These are phyloP conservation scores for Fragaria nilgerrensis DNA, from an alignment of 306 rosid species.

Conservation along the genomic window DNA sequence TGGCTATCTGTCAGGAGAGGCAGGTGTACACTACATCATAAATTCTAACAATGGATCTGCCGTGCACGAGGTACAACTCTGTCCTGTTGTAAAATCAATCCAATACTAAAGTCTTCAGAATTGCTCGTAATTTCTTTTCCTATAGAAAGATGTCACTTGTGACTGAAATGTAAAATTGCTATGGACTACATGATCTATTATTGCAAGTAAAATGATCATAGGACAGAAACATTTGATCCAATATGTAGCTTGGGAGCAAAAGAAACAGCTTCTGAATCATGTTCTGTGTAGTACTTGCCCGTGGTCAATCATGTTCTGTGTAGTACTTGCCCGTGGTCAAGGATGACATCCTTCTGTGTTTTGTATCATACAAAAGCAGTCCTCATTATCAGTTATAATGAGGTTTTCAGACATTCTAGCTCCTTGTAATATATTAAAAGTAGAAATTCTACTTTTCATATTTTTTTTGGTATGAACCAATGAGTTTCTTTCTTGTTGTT, in stretches of 20 bases:
- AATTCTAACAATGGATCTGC: constrained; percentile 44
- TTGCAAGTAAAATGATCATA: not conserved
- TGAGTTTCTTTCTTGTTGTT: not conserved
- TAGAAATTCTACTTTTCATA: not conserved
- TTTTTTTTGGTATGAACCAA: not conserved
- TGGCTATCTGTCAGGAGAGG: constrained; percentile 83
- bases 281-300: not conserved
- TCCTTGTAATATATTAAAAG: not conserved
- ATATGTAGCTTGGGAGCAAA: not conserved
- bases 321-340: not conserved
- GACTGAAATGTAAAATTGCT: not conserved
- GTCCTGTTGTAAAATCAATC: constrained; percentile 15
- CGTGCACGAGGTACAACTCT: constrained; percentile 42
- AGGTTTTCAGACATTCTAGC: not conserved
- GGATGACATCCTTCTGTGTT: not conserved
- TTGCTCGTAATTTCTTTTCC: not conserved
- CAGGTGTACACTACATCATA: constrained; percentile 63
- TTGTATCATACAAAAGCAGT: not conserved
- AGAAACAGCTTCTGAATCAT: not conserved
- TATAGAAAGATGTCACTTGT: not conserved
- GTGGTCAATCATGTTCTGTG: not conserved
- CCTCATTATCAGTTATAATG: not conserved
- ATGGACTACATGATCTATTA: not conserved
- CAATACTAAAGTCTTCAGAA: not conserved
- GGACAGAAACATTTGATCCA: not conserved